A percentile compares a stretch with the other conserved stretches of the same genome.
phyloP scores from a whole-genome alignment of 768 basidiomycete genomes.

The Mycena filopes region DNA sequence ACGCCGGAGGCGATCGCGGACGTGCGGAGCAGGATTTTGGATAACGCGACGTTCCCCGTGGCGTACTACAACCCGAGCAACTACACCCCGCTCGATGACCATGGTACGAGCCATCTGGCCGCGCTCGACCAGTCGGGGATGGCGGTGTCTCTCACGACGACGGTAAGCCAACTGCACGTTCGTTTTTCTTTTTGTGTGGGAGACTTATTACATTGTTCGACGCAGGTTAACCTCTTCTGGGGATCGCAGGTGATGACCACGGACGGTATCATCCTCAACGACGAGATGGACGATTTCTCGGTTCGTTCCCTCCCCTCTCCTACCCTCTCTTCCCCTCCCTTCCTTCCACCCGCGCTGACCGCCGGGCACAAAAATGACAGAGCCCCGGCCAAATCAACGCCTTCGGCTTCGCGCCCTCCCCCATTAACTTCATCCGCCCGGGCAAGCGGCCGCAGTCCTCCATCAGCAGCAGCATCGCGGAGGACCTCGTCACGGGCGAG shows the following conservation, averaged over 20 bases:
- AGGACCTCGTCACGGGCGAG: conserved; percentile 46
- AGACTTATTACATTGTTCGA: background rate
- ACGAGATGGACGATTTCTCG: conserved; percentile 45
- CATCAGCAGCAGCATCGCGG: conserved; percentile 47
- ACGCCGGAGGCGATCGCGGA: conserved; percentile 37
- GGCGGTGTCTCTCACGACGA: conserved; percentile 40
- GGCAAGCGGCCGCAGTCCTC: conserved; percentile 45
- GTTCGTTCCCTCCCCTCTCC: background rate
- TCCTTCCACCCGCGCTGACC: no score
- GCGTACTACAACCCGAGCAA: conserved; percentile 45
- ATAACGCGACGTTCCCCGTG: conserved; percentile 41
- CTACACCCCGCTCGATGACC: conserved; percentile 42
- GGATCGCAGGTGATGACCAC: conserved; percentile 40
- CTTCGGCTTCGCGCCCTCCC: conserved; percentile 51
- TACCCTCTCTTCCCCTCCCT: background rate
- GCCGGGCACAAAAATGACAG: background rate
- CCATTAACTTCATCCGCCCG: conserved; percentile 46
- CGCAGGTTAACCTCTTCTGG: conserved; percentile 39
- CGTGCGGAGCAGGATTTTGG: conserved; percentile 39
- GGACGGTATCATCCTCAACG: conserved; percentile 39
- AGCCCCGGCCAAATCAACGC: conserved; percentile 39
- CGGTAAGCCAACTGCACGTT: conserved; percentile 27
- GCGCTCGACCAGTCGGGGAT: conserved; percentile 45
- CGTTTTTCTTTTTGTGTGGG: background rate
- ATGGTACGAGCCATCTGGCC: conserved; percentile 50